These are phyloP conservation scores for Hericium erinaceus DNA, from an alignment of 768 basidiomycete genomes.

Conservation along the genomic window DNA sequence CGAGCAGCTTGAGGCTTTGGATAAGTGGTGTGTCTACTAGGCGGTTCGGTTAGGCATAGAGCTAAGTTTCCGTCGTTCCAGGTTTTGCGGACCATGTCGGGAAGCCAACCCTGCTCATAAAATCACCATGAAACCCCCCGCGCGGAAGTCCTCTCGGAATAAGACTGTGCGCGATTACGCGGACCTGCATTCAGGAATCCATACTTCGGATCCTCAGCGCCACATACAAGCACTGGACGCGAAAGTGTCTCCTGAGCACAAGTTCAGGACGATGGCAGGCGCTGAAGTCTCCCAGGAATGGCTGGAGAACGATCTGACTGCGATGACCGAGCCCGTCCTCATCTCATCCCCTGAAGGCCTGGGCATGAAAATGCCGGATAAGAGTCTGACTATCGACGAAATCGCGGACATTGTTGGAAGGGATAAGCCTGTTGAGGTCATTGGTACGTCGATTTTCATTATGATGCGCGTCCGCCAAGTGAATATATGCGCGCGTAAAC, in stretches of 20 bases:
- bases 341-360: constrained; percentile 71
- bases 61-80: constrained; percentile 18
- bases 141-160: constrained; percentile 76
- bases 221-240: constrained; percentile 65
- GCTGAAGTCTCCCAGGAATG: constrained; percentile 61
- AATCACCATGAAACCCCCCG: constrained; percentile 68
- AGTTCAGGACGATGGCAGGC: constrained; percentile 62
- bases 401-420: constrained; percentile 75
- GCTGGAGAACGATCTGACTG: constrained; percentile 61
- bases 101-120: constrained; percentile 47
- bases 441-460: constrained; percentile 44
- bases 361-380: constrained; percentile 83
- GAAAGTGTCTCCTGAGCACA: constrained; percentile 51
- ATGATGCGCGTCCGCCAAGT: neutral
- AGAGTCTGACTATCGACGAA: constrained; percentile 65
- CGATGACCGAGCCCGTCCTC: constrained; percentile 77
- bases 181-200: constrained; percentile 56
- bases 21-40: constrained; percentile 56
- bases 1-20: constrained; percentile 54
- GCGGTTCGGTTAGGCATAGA: constrained; percentile 11
- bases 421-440: constrained; percentile 79
- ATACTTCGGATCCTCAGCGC: constrained; percentile 48
- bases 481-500: neutral
- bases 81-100: constrained; percentile 66
- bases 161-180: constrained; percentile 71